phyloP scores from a whole-genome alignment of 75 land plant species.

The Gnetum montanum region DNA sequence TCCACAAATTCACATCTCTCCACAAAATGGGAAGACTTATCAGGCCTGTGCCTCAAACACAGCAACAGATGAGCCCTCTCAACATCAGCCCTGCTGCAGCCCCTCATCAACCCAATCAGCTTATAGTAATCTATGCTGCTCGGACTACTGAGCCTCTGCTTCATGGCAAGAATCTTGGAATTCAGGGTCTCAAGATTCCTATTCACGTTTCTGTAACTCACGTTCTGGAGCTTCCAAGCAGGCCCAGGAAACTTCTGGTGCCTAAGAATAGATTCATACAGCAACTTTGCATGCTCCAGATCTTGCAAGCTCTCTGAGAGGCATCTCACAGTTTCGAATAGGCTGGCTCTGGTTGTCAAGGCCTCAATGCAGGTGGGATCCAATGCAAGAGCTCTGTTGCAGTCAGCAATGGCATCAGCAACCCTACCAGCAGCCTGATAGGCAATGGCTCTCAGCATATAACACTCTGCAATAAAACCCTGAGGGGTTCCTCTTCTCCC shows the following conservation, averaged over 20 bases:
- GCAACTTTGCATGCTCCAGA: slow-evolving; percentile 53
- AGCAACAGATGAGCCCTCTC: slow-evolving; percentile 57
- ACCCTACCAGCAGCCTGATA: slow-evolving; percentile 41
- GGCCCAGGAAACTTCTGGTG: slow-evolving; percentile 61
- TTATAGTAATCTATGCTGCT: slow-evolving; percentile 48
- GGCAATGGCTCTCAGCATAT: slow-evolving; percentile 43
- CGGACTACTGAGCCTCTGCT: slow-evolving; percentile 18
- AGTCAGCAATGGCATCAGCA: slow-evolving; percentile 65
- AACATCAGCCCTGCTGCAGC: slow-evolving; percentile 57
- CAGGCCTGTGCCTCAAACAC: slow-evolving; percentile 56
- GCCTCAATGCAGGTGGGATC: slow-evolving; percentile 56
- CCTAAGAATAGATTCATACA: slow-evolving; percentile 49
- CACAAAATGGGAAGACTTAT: slow-evolving; percentile 41
- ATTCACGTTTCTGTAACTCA: slow-evolving; percentile 36
- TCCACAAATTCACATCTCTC: slow-evolving; percentile 61
- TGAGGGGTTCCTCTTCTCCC: slow-evolving; percentile 52
- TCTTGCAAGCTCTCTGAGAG: slow-evolving; percentile 51
- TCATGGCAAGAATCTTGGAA: slow-evolving; percentile 28
- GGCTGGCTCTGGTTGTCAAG: slow-evolving; percentile 33
- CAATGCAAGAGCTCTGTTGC: slow-evolving; percentile 53
- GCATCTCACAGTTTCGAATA: slow-evolving; percentile 46
- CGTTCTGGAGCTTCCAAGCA: slow-evolving; percentile 34
- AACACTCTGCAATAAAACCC: slow-evolving; percentile 62
- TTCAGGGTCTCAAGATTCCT: slow-evolving; percentile 27
- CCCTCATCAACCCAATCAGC: slow-evolving; percentile 47